Evolutionary conservation across 371 early-diverging fungal species (phyloP).

Genomic region (Mucor saturninus): DNA sequence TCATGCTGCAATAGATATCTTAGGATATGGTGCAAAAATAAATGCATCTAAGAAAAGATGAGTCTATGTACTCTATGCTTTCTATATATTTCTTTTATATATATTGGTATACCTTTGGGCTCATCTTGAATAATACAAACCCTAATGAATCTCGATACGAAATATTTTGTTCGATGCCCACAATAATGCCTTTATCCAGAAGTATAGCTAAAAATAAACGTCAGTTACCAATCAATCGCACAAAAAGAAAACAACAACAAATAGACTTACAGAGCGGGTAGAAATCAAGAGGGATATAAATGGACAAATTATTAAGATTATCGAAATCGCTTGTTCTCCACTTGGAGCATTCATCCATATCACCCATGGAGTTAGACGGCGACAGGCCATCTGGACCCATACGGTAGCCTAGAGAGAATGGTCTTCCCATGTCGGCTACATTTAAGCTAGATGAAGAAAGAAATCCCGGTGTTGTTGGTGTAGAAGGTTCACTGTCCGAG

Average conservation of each 20-base stretch:
- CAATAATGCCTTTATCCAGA: conserved; percentile 74
- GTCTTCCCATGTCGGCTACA: conserved; percentile 32
- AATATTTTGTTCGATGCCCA: conserved; percentile 79
- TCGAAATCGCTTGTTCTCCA: conserved; percentile 52
- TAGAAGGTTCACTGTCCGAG: conserved; percentile 42
- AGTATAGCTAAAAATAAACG: conserved; percentile 61
- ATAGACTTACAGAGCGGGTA: conserved; percentile 73
- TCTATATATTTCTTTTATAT: too few species aligned
- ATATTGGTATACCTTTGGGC: conserved; percentile 62
- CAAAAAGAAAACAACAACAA: background rate
- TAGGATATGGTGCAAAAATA: conserved; percentile 78
- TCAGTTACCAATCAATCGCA: background rate
- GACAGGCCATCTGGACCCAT: conserved; percentile 31
- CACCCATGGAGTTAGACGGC: conserved; percentile 3
- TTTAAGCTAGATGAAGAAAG: conserved; percentile 19
- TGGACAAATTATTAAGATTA: conserved; percentile 32
- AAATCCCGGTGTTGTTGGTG: conserved; percentile 43
- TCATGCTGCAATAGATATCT: conserved; percentile 61
- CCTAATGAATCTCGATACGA: conserved; percentile 60
- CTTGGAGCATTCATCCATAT: conserved; percentile 10
- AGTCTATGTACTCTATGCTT: background rate
- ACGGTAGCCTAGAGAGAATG: conserved; percentile 45
- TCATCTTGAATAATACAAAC: conserved; percentile 67
- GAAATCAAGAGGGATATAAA: conserved; percentile 75
- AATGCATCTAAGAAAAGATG: conserved; percentile 62